These are phyloP conservation scores for Poteriospumella lacustris DNA, from an alignment of 108 stramenopile species.

Conservation along the genomic window DNA sequence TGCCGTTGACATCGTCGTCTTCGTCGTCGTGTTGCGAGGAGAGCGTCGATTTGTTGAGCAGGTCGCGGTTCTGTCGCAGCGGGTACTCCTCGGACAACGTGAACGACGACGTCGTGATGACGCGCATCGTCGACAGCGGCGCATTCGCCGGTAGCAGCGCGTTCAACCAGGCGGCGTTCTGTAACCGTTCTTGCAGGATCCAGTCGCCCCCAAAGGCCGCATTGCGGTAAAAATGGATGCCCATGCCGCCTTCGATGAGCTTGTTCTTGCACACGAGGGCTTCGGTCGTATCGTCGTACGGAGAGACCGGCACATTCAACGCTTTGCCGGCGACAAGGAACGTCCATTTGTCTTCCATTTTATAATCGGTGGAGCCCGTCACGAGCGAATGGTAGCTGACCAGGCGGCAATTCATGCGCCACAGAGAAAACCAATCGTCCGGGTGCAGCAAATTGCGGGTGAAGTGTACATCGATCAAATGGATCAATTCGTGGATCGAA, in stretches of 20 bases:
- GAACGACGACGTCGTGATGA: constrained; percentile 78
- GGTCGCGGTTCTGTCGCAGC: background rate
- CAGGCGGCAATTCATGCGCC: constrained; percentile 88
- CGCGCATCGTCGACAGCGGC: constrained; percentile 93
- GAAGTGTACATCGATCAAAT: constrained; percentile 61
- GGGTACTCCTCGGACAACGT: background rate
- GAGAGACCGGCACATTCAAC: constrained; percentile 78
- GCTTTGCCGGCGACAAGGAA: constrained; percentile 72
- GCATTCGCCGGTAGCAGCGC: constrained; percentile 75
- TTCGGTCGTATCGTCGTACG: constrained; percentile 62
- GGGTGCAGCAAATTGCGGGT: constrained; percentile 74
- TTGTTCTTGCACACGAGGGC: constrained; percentile 89
- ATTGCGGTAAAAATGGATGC: constrained; percentile 87
- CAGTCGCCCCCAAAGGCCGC: constrained; percentile 88
- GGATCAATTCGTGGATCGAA: constrained; percentile 39
- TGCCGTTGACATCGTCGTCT: background rate
- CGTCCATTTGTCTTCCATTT: constrained; percentile 94
- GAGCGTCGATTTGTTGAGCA: background rate
- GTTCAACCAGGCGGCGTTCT: constrained; percentile 46
- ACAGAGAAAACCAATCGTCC: constrained; percentile 92
- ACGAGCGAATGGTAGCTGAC: constrained; percentile 82
- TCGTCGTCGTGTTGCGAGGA: background rate
- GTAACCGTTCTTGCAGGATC: constrained; percentile 84
- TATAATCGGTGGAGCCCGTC: constrained; percentile 45
- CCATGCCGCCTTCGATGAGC: constrained; percentile 95